Evolutionary conservation across 495 filamentous ascomycete species (phyloP).

Genomic region (Clohesyomyces aquaticus): DNA sequence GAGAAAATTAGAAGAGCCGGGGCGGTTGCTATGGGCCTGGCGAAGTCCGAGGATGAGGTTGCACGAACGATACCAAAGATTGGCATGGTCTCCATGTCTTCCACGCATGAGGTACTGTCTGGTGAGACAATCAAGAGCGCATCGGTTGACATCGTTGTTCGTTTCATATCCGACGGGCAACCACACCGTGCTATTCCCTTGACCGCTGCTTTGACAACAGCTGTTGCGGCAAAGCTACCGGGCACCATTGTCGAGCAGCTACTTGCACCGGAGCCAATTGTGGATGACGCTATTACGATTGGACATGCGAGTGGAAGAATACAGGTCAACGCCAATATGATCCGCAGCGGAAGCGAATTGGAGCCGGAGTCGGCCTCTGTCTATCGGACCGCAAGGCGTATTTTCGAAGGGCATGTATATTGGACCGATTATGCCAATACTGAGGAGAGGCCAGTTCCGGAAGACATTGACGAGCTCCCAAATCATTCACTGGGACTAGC

Average conservation of each 20-base stretch:
- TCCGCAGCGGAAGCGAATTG: constrained; percentile 49
- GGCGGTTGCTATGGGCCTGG: constrained; percentile 66
- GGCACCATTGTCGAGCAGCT: constrained; percentile 43
- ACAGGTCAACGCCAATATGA: constrained; percentile 56
- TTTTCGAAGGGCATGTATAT: constrained; percentile 61
- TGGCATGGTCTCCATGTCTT: constrained; percentile 58
- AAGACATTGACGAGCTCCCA: not conserved
- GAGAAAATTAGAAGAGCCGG: constrained; percentile 65
- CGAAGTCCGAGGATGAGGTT: constrained; percentile 48
- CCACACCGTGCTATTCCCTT: constrained; percentile 68
- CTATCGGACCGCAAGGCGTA: constrained; percentile 42
- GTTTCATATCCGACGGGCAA: constrained; percentile 56
- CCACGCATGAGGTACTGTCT: constrained; percentile 47
- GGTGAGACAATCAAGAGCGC: constrained; percentile 38
- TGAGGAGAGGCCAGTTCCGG: not conserved
- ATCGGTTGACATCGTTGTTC: constrained; percentile 34
- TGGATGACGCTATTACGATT: constrained; percentile 53
- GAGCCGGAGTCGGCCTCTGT: constrained; percentile 51
- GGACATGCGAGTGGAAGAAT: constrained; percentile 66
- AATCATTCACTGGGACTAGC: constrained; percentile 19
- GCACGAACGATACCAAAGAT: constrained; percentile 70
- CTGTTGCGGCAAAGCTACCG: constrained; percentile 57
- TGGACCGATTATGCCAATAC: constrained; percentile 46
- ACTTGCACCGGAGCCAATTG: constrained; percentile 38
- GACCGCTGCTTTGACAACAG: constrained; percentile 64